Evolutionary conservation across 2,329 filamentous ascomycete species (phyloP), one percentile per base, ranked within the genome.

Genomic region (Alternaria brassicae): DNA sequence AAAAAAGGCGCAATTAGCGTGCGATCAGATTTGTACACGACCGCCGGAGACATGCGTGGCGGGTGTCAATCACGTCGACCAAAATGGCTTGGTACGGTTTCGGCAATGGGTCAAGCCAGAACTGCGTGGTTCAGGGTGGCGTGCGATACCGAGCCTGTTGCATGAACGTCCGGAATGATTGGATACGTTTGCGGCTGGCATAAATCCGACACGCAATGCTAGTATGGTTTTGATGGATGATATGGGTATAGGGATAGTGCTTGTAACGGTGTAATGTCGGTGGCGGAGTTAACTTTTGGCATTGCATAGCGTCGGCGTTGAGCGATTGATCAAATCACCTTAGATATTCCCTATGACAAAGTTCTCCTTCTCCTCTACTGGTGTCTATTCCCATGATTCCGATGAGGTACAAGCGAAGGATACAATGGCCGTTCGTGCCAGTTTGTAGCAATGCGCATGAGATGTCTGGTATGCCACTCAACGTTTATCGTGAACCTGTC

Each of bases 1-100:
- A 83, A 71, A 83, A 83, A 70, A 81, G 86, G 50, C 67, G 72
- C 23, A 66, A 68, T 28, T 68, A 55, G 56, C 25, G 13, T 36
- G 25, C 27, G 49, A 25, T 42, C 39, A 30, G 36, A 50, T 52
- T 19, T 48, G 30, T 49, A 23, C 13, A 45, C 36, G 53, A 27
- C n/a, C 40, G 54, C 42, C 34, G 49, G 48, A 49, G 49, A 59
- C 53, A 51, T 41, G 56, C 41, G 58, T 56, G 55, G 49, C 45
- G 48, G 39, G 23, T 52, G 56, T 42, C 17, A 42, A 41, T 44
- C 28, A 37, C 48, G 30, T 45, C 37, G 27, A 59, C 44, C 47
- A 55, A 60, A 53, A 53, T 53, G 58, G 65, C 60, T 61, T 56
- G 63, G 56, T 39, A 27, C 54, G 52, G 61, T 60, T 62, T 67